A percentile compares a stretch with the other conserved stretches of the same genome.
Conservation (phyloP, 768 basidiomycete species). For the Suillus paluster region DNA sequence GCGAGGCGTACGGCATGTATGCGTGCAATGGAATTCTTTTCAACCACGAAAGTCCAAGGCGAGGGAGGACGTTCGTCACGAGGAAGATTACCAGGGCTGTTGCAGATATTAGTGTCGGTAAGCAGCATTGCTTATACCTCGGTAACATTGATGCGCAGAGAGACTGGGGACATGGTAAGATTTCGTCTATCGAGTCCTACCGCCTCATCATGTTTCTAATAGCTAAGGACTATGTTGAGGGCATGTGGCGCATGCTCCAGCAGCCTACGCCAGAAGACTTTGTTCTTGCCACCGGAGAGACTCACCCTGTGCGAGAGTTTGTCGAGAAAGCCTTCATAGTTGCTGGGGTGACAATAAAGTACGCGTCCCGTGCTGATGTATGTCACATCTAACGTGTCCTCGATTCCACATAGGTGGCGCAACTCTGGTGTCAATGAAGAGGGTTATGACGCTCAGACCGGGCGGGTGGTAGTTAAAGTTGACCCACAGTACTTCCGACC, state of each 20-base stretch:
- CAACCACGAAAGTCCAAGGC: constrained; percentile 96
- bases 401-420: constrained; percentile 62
- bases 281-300: constrained; percentile 95
- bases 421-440: constrained; percentile 78
- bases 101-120: constrained; percentile 89
- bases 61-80: constrained; percentile 95
- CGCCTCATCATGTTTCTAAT: neutral
- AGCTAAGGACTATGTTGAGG: constrained; percentile 93
- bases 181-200: neutral
- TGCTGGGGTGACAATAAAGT: constrained; percentile 72
- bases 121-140: constrained; percentile 89
- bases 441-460: constrained; percentile 71
- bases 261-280: constrained; percentile 85
- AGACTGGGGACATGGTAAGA: constrained; percentile 95
- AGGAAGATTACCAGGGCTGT: constrained; percentile 92
- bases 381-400: neutral
- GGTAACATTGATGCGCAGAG: constrained; percentile 94
- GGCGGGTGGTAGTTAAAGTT: constrained; percentile 77
- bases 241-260: constrained; percentile 98
- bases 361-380: constrained; percentile 21
- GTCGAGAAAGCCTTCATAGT: constrained; percentile 84
- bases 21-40: constrained; percentile 97
- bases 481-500: constrained; percentile 94
- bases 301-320: constrained; percentile 91
- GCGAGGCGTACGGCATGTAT: constrained; percentile 96